Conservation (phyloP, 2,329 filamentous ascomycete species). For the Huntiella decipiens region DNA sequence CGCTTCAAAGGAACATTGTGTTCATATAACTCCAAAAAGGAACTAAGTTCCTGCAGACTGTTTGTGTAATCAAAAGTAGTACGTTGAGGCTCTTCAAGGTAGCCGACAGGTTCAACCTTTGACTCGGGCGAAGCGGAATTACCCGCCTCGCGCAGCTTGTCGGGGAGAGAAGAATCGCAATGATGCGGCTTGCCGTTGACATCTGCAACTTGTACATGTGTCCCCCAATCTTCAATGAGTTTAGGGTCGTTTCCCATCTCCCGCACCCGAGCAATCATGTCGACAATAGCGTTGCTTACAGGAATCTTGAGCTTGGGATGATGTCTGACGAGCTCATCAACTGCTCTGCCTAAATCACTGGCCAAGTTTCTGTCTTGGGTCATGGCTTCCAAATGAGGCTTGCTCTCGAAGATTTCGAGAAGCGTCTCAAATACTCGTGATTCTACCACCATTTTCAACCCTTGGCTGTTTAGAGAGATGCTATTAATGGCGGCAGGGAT, state of each 20-base stretch:
- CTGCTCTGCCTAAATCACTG: constrained; percentile 57
- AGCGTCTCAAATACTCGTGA: constrained; percentile 72
- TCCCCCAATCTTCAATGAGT: constrained; percentile 50
- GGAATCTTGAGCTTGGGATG: constrained; percentile 66
- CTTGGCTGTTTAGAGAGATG: constrained; percentile 75
- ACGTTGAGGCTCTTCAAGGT: constrained; percentile 1
- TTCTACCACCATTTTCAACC: constrained; percentile 70
- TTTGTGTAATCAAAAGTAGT: constrained; percentile 8
- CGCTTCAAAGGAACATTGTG: constrained; percentile 53
- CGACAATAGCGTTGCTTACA: constrained; percentile 69
- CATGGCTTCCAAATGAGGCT: constrained; percentile 71
- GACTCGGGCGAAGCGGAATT: not conserved
- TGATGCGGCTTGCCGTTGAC: constrained; percentile 31
- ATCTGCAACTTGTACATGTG: constrained; percentile 52
- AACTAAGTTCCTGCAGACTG: constrained; percentile 28
- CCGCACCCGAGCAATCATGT: constrained; percentile 71
- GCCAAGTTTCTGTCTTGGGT: constrained; percentile 52
- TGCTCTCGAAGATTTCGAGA: constrained; percentile 92
- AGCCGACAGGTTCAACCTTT: constrained; percentile 6
- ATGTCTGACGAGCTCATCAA: constrained; percentile 88
- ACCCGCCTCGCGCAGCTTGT: constrained; percentile 14
- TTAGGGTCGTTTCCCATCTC: constrained; percentile 55
- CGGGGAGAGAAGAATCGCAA: constrained; percentile 27
- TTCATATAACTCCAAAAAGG: constrained; percentile 59
- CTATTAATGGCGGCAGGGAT: constrained; percentile 80